phyloP scores from a whole-genome alignment of 139 green algal genomes.

The Chlamydomonas incerta region DNA sequence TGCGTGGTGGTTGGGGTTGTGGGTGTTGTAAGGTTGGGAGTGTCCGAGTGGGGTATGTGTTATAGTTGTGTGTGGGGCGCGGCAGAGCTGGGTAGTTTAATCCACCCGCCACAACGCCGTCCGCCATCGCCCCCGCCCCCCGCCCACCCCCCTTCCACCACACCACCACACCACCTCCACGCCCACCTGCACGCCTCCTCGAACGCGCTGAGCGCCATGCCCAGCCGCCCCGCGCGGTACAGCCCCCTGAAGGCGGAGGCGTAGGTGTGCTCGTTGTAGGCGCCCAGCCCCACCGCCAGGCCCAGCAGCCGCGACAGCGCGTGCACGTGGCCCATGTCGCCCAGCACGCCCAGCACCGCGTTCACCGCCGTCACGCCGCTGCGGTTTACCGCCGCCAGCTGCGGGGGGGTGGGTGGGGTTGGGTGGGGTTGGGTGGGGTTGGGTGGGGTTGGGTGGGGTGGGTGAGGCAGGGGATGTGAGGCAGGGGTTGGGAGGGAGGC shows the following conservation, averaged over 20 bases:
- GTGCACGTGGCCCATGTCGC: conserved; percentile 26
- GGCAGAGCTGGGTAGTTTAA: too few species aligned
- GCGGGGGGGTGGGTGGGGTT: neutral
- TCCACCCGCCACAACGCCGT: too few species aligned
- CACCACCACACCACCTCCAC: neutral
- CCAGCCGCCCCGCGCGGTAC: neutral
- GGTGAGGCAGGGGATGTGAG: too few species aligned
- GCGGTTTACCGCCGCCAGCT: neutral
- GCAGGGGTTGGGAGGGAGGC: too few species aligned
- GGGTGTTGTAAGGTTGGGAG: neutral
- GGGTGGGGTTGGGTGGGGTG: too few species aligned
- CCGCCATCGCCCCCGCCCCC: too few species aligned
- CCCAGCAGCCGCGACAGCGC: conserved; percentile 15
- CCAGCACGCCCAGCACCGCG: conserved; percentile 8
- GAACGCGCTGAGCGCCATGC: conserved; percentile 43
- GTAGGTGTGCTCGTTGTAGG: conserved; percentile 52
- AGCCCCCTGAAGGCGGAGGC: conserved; percentile 34
- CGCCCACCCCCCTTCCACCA: too few species aligned
- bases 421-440: neutral
- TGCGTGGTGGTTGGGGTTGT: neutral
- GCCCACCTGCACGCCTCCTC: conserved; percentile 24
- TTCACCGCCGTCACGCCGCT: conserved; percentile 15
- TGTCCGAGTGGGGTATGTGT: too few species aligned
- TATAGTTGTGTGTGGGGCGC: too few species aligned
- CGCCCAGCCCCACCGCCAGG: neutral